Percentiles rank a stretch among this genome's conserved stretches.
These are phyloP conservation scores for Alternaria sp. DNA, from an alignment of 2,329 filamentous ascomycete genomes.

Conservation along the genomic window DNA sequence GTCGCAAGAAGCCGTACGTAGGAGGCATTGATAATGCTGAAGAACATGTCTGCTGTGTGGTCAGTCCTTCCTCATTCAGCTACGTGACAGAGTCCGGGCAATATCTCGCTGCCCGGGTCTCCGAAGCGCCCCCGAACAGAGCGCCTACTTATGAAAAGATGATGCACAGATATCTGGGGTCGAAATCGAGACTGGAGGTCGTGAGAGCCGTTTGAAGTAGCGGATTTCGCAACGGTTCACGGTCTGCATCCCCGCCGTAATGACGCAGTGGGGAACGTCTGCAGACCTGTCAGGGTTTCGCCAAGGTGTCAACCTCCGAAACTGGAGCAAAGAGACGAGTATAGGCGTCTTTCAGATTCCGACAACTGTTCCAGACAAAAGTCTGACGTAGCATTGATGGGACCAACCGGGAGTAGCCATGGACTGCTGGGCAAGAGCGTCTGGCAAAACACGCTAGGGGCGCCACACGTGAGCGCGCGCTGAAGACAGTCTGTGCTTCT, in stretches of 20 bases:
- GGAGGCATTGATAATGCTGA: background rate
- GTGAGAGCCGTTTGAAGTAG: background rate
- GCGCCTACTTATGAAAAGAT: background rate
- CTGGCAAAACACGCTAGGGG: background rate
- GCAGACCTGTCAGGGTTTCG: background rate
- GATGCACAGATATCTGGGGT: background rate
- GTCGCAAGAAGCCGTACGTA: background rate
- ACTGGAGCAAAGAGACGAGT: background rate
- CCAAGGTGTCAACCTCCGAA: slow-evolving; percentile 1
- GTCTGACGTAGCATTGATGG: background rate
- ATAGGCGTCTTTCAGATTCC: background rate
- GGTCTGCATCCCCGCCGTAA: background rate
- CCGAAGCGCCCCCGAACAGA: background rate
- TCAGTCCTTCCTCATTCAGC: background rate
- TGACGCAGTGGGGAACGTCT: background rate
- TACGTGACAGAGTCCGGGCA: background rate
- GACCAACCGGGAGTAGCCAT: background rate
- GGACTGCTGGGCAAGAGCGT: background rate
- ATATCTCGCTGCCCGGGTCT: background rate
- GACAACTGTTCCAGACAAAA: background rate
- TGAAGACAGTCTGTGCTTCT: slow-evolving; percentile 4
- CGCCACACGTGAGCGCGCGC: slow-evolving; percentile 8
- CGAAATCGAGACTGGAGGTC: background rate
- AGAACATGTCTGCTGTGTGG: too few relatives aligned
- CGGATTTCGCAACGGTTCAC: background rate